Evolutionary conservation across 208 protist species (phyloP).

Genomic region (Acanthamoeba castellanii): DNA sequence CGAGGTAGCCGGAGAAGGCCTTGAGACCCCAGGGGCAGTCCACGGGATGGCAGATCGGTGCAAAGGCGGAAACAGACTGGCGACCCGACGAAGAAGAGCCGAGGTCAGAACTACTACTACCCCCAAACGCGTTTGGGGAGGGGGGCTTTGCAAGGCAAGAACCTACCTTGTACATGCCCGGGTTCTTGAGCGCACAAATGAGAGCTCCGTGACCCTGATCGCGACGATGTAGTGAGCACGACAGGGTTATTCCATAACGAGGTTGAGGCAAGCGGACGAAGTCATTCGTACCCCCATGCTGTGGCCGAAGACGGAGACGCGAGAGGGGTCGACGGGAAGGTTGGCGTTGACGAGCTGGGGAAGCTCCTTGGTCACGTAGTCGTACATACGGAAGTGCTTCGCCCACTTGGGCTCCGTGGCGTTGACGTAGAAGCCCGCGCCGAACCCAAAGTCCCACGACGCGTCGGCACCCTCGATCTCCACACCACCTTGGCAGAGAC

Average conservation of each 20-base stretch:
- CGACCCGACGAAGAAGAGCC: background rate
- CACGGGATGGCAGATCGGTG: slow-evolving; percentile 91
- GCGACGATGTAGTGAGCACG: background rate
- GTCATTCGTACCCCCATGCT: slow-evolving; percentile 86
- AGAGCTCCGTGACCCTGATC: slow-evolving; percentile 89
- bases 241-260: background rate
- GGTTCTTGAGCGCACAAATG: slow-evolving; percentile 84
- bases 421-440: slow-evolving; percentile 90
- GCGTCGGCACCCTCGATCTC: slow-evolving; percentile 80
- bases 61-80: slow-evolving; percentile 89
- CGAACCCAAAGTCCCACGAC: slow-evolving; percentile 88
- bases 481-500: slow-evolving; percentile 73
- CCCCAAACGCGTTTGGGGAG: too few species aligned
- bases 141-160: background rate
- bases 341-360: slow-evolving; percentile 78
- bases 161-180: slow-evolving; percentile 77
- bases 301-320: slow-evolving; percentile 84
- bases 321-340: slow-evolving; percentile 74
- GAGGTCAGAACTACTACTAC: background rate
- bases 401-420: slow-evolving; percentile 86
- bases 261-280: too few species aligned
- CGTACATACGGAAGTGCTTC: slow-evolving; percentile 90
- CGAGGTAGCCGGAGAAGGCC: slow-evolving; percentile 90
- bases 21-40: slow-evolving; percentile 88
- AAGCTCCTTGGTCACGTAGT: slow-evolving; percentile 89